phyloP scores from a whole-genome alignment of 1,139 yeast genomes.

The Sugiyamaella japonica region DNA sequence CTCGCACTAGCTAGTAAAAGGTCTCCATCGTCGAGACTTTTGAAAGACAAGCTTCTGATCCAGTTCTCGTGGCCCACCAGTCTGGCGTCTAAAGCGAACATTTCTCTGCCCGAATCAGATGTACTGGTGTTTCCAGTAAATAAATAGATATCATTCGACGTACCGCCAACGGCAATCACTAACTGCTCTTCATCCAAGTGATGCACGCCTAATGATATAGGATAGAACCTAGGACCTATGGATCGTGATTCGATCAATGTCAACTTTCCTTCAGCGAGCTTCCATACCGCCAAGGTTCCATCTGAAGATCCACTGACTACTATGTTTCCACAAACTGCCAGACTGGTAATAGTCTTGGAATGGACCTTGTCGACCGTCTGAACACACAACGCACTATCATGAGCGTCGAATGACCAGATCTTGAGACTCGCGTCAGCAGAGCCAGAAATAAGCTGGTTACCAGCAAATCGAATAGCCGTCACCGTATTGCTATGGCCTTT shows the following conservation, averaged over 20 bases:
- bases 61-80: slow-evolving; percentile 93
- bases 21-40: slow-evolving; percentile 49
- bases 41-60: slow-evolving; percentile 73
- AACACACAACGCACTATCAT: slow-evolving; percentile 26
- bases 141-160: slow-evolving; percentile 58
- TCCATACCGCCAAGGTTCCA: slow-evolving; percentile 60
- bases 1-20: slow-evolving; percentile 80
- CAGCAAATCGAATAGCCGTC: slow-evolving; percentile 38
- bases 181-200: not conserved
- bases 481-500: slow-evolving; percentile 39
- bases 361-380: slow-evolving; percentile 45
- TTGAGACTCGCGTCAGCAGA: slow-evolving; percentile 64
- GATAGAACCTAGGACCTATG: slow-evolving; percentile 53
- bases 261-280: slow-evolving; percentile 18
- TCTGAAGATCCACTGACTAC: slow-evolving; percentile 67
- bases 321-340: slow-evolving; percentile 42
- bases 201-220: slow-evolving; percentile 46
- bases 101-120: not conserved
- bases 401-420: slow-evolving; percentile 53
- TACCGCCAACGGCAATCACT: slow-evolving; percentile 75
- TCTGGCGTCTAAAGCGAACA: slow-evolving; percentile 49
- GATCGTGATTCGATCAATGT: slow-evolving; percentile 23
- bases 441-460: slow-evolving; percentile 55
- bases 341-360: slow-evolving; percentile 52
- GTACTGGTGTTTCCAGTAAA: slow-evolving; percentile 39